Evolutionary conservation across 352 stramenopile species (phyloP), one percentile per base, ranked within the genome.

Genomic region (Pythium pyrilobum): DNA sequence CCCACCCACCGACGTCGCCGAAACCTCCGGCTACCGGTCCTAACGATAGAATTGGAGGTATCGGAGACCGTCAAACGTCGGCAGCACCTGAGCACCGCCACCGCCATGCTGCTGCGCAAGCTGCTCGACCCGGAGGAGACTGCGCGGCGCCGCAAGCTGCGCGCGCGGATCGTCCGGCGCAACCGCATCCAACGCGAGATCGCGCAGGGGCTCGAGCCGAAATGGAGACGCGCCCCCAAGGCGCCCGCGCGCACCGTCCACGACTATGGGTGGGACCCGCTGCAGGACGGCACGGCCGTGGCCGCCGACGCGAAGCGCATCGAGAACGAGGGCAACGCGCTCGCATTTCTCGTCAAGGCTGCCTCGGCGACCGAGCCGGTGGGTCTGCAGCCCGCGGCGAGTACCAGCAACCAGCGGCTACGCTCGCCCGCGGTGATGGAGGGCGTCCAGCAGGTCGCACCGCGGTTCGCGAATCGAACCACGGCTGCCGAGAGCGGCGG

Each of bases 151-250:
- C 69, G 71, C 11, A 50, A 66, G 6, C 52, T 78, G 23, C 77
- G 77, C 9, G 77, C 74, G 28, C 66, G 65, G 15, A 85, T 88
- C 56, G 60, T 85, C 6, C 66, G 75, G 2, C 67, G 77, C 13
- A 88, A 85, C 23, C 74, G 77, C 13, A 85, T 85, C 69, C 75
- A 80, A 32, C 53, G 55, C 3, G 77, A 88, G 56, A 56, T 83
- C 47, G 67, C 52, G 3, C 67, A 77, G 42, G 75, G 71, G 16
- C 59, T 84, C 1, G 63, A 71, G 9, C 69, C 65, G 15, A 58
- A 71, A 47, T 62, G 48, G 20, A 54, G 64, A 12, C 64, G 67
- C 23, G 16, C 48, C 20, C 60, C 60, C 7, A 65, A 65, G 3
- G 38, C 41, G 0, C 46, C 25, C 9, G 39, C 34, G 2, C 59